phyloP scores from a whole-genome alignment of 352 stramenopile genomes.

The Nothophytophthora sp. region DNA sequence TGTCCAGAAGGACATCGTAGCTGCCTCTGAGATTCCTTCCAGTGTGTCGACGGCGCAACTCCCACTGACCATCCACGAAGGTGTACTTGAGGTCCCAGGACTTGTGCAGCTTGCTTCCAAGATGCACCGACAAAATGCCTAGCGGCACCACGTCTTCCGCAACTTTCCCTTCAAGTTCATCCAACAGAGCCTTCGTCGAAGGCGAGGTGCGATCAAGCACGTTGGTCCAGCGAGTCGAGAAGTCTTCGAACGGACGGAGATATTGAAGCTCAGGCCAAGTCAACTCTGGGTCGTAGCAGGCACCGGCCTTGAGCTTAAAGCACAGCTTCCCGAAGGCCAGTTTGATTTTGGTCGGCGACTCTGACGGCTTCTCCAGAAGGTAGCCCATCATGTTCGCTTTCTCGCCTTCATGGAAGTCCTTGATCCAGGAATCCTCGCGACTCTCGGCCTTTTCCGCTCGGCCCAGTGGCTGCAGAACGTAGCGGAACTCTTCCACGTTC shows the following conservation, averaged over 20 bases:
- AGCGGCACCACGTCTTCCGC: not conserved
- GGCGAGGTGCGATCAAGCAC: not conserved
- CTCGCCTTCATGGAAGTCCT: conserved; percentile 1
- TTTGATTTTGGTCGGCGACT: not conserved
- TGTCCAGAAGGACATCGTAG: conserved; percentile 5
- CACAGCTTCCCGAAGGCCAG: conserved; percentile 9
- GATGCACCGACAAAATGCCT: not conserved
- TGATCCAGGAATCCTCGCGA: not conserved
- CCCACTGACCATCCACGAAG: conserved; percentile 6
- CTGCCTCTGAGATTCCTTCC: not conserved
- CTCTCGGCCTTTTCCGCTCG: not conserved
- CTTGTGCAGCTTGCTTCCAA: not conserved
- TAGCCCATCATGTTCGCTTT: conserved; percentile 1
- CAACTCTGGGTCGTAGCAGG: not conserved
- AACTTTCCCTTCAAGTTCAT: not conserved
- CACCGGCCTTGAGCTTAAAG: conserved; percentile 1
- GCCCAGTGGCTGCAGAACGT: not conserved
- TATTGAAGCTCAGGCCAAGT: conserved; percentile 11
- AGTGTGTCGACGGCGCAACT: not conserved
- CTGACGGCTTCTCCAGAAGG: not conserved
- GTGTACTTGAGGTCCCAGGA: conserved; percentile 18
- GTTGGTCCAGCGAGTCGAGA: conserved; percentile 12
- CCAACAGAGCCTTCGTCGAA: conserved; percentile 1
- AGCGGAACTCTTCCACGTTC: not conserved
- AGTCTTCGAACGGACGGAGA: not conserved